Percentiles rank a stretch among this genome's conserved stretches.
These are phyloP conservation scores for Westerdykella aurantiaca DNA, from an alignment of 2,329 filamentous ascomycete genomes.

Conservation along the genomic window DNA sequence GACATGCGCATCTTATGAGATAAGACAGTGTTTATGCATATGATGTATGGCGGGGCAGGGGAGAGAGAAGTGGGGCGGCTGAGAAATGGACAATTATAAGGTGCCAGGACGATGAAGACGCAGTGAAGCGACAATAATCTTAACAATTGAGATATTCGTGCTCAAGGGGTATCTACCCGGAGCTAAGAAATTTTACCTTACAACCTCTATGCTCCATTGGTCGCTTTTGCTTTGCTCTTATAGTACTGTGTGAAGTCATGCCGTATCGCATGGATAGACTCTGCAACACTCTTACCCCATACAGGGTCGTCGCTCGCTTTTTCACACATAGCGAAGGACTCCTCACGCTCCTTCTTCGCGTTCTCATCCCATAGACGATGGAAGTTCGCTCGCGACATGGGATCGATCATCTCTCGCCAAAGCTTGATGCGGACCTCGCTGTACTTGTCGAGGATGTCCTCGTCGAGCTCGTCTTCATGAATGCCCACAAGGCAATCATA, in stretches of 20 bases:
- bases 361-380: conserved; percentile 31
- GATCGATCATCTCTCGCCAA: conserved; percentile 33
- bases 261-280: conserved; percentile 23
- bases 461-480: conserved; percentile 29
- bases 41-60: too few species aligned
- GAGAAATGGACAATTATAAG: too few species aligned
- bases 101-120: too few species aligned
- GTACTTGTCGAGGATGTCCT: conserved; percentile 33
- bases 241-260: conserved; percentile 36
- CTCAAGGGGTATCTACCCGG: too few species aligned
- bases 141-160: too few species aligned
- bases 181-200: too few species aligned
- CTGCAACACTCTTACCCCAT: conserved; percentile 21
- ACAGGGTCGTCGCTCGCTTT: conserved; percentile 25
- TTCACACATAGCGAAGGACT: conserved; percentile 31
- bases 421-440: conserved; percentile 29
- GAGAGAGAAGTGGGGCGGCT: too few species aligned
- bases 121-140: too few species aligned
- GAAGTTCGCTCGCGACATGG: conserved; percentile 39
- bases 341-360: conserved; percentile 21
- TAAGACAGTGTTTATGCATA: too few species aligned
- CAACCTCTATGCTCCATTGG: background rate
- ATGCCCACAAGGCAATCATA: conserved; percentile 51
- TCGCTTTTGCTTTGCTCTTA: conserved; percentile 18
- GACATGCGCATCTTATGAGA: too few species aligned